A percentile compares a stretch with the other conserved stretches of the same genome.
Conservation (phyloP, 768 basidiomycete species). For the Roridomyces roridus region DNA sequence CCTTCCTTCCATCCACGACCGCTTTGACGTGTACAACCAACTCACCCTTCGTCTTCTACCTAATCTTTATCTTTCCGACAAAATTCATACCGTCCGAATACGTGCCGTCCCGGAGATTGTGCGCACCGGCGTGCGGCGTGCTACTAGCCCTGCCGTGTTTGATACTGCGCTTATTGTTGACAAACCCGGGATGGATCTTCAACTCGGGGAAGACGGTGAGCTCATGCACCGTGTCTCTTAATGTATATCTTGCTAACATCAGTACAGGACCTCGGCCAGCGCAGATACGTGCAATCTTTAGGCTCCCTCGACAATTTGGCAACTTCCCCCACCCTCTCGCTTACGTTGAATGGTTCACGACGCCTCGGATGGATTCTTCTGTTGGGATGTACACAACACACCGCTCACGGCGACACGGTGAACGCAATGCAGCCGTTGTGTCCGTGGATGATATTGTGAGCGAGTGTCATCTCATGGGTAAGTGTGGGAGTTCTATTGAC, state of each 20-base stretch:
- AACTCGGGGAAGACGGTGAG: not conserved
- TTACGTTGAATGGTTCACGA: constrained; percentile 34
- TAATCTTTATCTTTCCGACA: no score
- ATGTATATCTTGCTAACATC: not conserved
- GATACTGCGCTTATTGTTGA: constrained; percentile 15
- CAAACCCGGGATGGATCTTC: not conserved
- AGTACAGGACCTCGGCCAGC: constrained; percentile 21
- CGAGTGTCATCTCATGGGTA: constrained; percentile 26
- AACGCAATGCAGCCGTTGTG: constrained; percentile 24
- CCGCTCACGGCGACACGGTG: constrained; percentile 21
- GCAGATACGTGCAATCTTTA: constrained; percentile 28
- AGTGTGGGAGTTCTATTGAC: constrained; percentile 14
- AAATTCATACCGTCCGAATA: no score
- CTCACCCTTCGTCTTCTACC: no score
- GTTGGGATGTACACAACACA: constrained; percentile 29
- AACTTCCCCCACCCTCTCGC: constrained; percentile 19
- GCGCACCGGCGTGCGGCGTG: no score
- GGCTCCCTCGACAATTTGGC: constrained; percentile 15
- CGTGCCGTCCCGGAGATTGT: no score
- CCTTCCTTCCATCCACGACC: no score
- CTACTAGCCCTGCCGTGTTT: not conserved
- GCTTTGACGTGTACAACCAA: no score
- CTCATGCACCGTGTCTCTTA: not conserved
- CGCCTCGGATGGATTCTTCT: not conserved
- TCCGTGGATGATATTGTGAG: constrained; percentile 12